Evolutionary conservation across 208 protist genomes (phyloP), one percentile per base, ranked within the genome.

Genomic region (Paratrypanosoma confusum): DNA sequence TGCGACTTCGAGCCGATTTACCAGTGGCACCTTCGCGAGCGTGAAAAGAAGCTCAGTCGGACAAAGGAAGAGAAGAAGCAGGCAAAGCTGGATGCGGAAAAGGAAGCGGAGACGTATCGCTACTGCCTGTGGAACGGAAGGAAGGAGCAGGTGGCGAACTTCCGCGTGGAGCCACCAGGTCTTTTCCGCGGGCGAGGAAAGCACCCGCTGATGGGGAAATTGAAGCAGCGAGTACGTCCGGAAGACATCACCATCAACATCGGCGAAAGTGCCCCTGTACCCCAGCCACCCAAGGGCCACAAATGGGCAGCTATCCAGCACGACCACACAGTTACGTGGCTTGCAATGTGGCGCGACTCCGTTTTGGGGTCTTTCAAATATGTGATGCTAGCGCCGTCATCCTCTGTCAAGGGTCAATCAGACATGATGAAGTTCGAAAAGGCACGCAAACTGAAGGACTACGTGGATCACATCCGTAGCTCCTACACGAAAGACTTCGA

Each of bases 231-330:
- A 42, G 78, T 99, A 29, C 41, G 61, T 37, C 95, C 98, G 16
- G 96, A 99, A 52, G 94, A 99, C 50, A 83, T 99, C 10, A 98
- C 81, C 1, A 96, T 99, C 51, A 99, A 99, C 65, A 94, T 98
- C 55, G 91, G 93, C 39, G 52, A 82, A 31, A 82, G 81, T 7
- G 83, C 61, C 27, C 53, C 49, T 1, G 66, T 95, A 20, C 96
- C 96, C 18, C 39, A 45, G 18, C 86, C 93, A 32, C 95, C 96
- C 7, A 50, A 44, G 3, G 96, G 96, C 1, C 93, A 98, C 57
- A 64, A 88, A 16, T 98, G 96, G 96, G 78, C 56, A 21, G 69
- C 68, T 6, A 82, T 99, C 16, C 39, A 93, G 27, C 90, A 97
- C 63, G 76, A 98, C 61, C 78, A 97, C 52, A 95, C 65, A 29